Evolutionary conservation across 495 filamentous ascomycete species (phyloP), one percentile per base, ranked within the genome.

Genomic region (Cercophora sp.): DNA sequence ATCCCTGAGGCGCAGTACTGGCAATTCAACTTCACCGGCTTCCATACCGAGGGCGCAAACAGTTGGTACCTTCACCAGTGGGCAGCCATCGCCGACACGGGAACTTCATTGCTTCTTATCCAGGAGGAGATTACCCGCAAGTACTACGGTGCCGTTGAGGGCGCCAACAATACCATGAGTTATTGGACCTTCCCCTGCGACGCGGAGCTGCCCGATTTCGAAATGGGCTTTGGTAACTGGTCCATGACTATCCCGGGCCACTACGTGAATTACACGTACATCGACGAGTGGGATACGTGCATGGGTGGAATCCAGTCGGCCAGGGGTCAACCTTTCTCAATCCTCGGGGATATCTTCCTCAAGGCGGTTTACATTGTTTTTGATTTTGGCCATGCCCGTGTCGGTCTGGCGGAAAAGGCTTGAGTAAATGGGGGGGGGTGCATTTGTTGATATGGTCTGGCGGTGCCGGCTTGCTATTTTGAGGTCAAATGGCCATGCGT

Each of bases 351-450:
- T 55, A 79, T 81, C 4, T 90, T 87, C 60, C 67, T 91, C 64
- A 88, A 88, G 74, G 77, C 76, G 3, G 71, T 85, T n/a, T 89
- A 86, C 65, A 82, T 82, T 41, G 78, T 89, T 31, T 89, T 89
- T 62, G 87, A 91, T 62, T 76, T 85, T 29, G 84, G 78, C 29
- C 82, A 82, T 48, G 70, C 68, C 62, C 76, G 76, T 25, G 81
- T 91, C 57, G 87, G 87, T 11, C 80, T 79, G 49, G 84, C 86
- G 39, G 69, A 79, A 54, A 79, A 85, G 54, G 50, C 56, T 16
- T n/a, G n/a, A n/a, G n/a, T n/a, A n/a, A n/a, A n/a, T n/a, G n/a
- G n/a, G n/a, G n/a, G n/a, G n/a, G n/a, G n/a, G n/a, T n/a, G n/a
- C n/a, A n/a, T n/a, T n/a, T n/a, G n/a, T n/a, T n/a, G n/a, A n/a